Conservation (phyloP, 2,329 filamentous ascomycete species). For the Immersiporthe knoxdaviesiana region DNA sequence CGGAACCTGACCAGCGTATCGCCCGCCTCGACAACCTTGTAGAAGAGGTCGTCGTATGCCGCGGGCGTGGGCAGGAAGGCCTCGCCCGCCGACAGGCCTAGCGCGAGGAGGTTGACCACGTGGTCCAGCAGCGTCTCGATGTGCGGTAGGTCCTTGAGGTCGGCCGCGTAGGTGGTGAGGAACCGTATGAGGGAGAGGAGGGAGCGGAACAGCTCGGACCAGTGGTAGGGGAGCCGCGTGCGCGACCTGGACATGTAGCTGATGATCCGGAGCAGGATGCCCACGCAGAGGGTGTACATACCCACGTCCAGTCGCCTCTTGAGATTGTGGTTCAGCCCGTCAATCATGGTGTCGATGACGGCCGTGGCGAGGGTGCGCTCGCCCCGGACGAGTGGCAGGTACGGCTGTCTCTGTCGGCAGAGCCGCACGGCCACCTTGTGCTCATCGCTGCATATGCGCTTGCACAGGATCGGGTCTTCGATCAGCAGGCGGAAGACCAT, state of each 20-base stretch:
- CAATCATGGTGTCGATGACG: constrained; percentile 84
- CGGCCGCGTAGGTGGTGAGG: constrained; percentile 80
- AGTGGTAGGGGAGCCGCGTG: constrained; percentile 85
- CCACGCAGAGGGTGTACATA: constrained; percentile 80
- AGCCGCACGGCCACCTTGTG: constrained; percentile 75
- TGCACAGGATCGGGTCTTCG: constrained; percentile 81
- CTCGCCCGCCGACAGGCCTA: constrained; percentile 85
- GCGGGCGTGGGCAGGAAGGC: constrained; percentile 85
- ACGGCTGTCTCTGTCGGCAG: constrained; percentile 87
- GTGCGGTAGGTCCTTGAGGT: constrained; percentile 70
- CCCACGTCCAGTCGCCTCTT: constrained; percentile 81
- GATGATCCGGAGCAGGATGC: constrained; percentile 79
- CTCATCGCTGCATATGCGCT: constrained; percentile 81
- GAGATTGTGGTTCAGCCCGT: constrained; percentile 93
- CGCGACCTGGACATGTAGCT: constrained; percentile 83
- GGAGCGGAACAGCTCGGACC: constrained; percentile 92
- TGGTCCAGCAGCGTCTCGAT: constrained; percentile 76
- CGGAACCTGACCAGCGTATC: constrained; percentile 82
- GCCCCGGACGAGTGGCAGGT: constrained; percentile 72
- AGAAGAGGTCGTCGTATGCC: constrained; percentile 95
- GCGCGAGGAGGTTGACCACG: constrained; percentile 79
- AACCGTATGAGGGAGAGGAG: constrained; percentile 88
- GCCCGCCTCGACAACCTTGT: constrained; percentile 93
- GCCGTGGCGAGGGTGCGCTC: constrained; percentile 75
- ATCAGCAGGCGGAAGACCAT: constrained; percentile 84